A percentile compares a stretch with the other conserved stretches of the same genome.
Evolutionary conservation across 2,329 filamentous ascomycete genomes (phyloP).

Genomic region (Alternaria alternata): DNA sequence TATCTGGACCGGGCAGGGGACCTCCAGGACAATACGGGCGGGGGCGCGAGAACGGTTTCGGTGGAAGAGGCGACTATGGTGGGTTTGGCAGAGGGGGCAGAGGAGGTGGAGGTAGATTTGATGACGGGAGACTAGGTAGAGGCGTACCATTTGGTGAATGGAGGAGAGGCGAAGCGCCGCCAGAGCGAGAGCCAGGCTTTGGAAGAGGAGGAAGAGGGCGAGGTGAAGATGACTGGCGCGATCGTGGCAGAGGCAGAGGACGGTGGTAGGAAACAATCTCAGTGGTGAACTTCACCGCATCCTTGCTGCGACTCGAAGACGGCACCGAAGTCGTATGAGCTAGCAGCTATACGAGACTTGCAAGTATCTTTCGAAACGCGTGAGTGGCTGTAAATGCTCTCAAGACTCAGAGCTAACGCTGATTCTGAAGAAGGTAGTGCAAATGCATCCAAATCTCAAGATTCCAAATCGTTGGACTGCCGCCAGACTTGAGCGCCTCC

Average conservation of each 20-base stretch:
- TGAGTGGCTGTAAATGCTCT: not conserved
- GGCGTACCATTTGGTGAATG: conserved; percentile 67
- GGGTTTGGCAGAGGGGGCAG: conserved; percentile 48
- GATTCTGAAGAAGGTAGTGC: not conserved
- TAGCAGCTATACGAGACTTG: not conserved
- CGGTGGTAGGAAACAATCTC: conserved; percentile 32
- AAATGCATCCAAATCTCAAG: not conserved
- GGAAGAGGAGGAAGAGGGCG: conserved; percentile 48
- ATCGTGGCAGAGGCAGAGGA: conserved; percentile 45
- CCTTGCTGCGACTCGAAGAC: not conserved
- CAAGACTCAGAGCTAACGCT: not conserved
- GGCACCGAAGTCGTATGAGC: not conserved
- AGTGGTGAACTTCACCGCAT: too few relatives aligned
- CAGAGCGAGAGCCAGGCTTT: conserved; percentile 54
- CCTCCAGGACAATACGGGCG: conserved; percentile 37
- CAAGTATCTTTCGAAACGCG: not conserved
- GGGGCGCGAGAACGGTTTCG: conserved; percentile 44
- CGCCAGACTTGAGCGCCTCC: not conserved
- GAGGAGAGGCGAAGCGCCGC: conserved; percentile 70
- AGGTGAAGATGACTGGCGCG: conserved; percentile 40
- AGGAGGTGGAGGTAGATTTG: conserved; percentile 45
- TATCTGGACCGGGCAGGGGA: conserved; percentile 43
- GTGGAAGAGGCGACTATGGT: conserved; percentile 40
- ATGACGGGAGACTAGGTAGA: conserved; percentile 51
- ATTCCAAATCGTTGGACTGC: not conserved